phyloP scores from a whole-genome alignment of 2,329 filamentous ascomycete species.

The Arthroderma uncinatum region DNA sequence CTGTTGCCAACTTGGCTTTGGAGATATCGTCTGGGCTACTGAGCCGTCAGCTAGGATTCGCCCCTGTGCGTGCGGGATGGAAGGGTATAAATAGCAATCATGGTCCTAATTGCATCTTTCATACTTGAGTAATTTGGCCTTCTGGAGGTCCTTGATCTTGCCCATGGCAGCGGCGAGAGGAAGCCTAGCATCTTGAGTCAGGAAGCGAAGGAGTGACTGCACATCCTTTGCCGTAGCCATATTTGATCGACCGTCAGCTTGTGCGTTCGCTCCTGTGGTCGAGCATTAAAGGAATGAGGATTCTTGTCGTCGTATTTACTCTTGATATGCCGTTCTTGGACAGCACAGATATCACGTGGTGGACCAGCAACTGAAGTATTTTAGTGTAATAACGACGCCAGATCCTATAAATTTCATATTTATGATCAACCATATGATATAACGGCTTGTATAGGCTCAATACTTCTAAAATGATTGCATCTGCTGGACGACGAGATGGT shows the following conservation, averaged over 20 bases:
- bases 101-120: neutral
- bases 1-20: conserved; percentile 34
- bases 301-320: no score
- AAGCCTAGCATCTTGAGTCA: conserved; percentile 47
- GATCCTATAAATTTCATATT: no score
- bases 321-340: no score
- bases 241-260: conserved; percentile 25
- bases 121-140: conserved; percentile 36
- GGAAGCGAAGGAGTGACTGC: conserved; percentile 44
- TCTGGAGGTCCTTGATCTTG: conserved; percentile 45
- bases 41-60: neutral
- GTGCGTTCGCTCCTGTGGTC: no score
- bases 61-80: neutral
- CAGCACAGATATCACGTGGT: no score
- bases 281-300: no score
- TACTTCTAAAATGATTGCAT: no score
- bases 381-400: no score
- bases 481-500: no score
- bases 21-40: conserved; percentile 38
- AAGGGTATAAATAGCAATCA: neutral
- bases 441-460: no score
- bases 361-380: no score
- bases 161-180: conserved; percentile 45
- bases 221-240: conserved; percentile 21
- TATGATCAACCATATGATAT: no score